phyloP scores from a whole-genome alignment of 331 rosid genomes.

The Spiraea crenata region DNA sequence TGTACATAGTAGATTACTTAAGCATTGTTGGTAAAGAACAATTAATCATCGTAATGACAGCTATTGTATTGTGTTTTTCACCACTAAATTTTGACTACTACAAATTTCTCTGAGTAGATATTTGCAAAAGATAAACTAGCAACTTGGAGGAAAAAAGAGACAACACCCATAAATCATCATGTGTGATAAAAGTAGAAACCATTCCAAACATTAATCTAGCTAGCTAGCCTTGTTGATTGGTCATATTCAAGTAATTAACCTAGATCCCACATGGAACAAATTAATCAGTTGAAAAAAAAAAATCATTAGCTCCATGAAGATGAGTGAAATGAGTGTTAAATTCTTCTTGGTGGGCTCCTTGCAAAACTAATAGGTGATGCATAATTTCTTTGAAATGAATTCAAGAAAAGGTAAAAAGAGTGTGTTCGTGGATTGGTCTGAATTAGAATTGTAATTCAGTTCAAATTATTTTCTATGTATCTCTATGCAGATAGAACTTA shows the following conservation, averaged over 20 bases:
- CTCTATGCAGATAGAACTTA: too few species aligned
- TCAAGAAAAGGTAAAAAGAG: neutral
- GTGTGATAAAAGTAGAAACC: neutral
- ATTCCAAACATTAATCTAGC: neutral
- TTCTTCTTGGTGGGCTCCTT: conserved; percentile 19
- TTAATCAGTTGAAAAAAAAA: neutral
- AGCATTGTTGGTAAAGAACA: conserved; percentile 13
- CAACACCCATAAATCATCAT: neutral
- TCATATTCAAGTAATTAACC: neutral
- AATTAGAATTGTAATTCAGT: too few species aligned
- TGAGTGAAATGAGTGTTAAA: conserved; percentile 2
- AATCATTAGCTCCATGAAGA: neutral
- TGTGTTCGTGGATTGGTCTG: too few species aligned
- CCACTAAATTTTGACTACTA: neutral
- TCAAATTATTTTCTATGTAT: too few species aligned
- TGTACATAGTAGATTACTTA: neutral
- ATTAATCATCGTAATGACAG: conserved; percentile 22
- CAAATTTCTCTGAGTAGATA: neutral
- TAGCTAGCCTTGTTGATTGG: conserved; percentile 2
- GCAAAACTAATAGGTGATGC: conserved; percentile 17
- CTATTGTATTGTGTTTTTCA: neutral
- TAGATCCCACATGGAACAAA: neutral
- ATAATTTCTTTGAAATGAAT: neutral
- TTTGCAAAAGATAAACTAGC: neutral
- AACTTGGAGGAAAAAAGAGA: neutral